Percentiles rank a stretch among this genome's conserved stretches.
These are phyloP conservation scores for Lathyrus oleraceus DNA, from an alignment of 306 rosid genomes.

Conservation along the genomic window DNA sequence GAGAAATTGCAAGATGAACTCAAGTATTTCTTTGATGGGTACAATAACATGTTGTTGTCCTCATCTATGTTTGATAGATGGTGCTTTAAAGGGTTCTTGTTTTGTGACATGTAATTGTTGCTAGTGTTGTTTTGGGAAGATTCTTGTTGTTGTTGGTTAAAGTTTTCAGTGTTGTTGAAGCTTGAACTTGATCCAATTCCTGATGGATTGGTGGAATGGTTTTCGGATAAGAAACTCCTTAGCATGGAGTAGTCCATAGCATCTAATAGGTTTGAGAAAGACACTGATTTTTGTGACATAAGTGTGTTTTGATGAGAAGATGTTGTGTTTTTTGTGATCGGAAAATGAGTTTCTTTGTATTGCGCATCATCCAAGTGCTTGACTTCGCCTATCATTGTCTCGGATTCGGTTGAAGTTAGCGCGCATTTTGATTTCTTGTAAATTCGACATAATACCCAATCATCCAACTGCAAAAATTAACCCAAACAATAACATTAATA, in stretches of 20 bases:
- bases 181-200: conserved; percentile 40
- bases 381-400: conserved; percentile 29
- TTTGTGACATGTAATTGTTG: conserved; percentile 35
- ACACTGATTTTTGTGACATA: conserved; percentile 55
- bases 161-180: conserved; percentile 28
- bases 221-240: conserved; percentile 50
- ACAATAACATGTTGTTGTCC: conserved; percentile 18
- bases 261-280: conserved; percentile 58
- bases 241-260: conserved; percentile 61
- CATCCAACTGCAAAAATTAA: conserved; percentile 49
- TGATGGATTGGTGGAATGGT: conserved; percentile 30
- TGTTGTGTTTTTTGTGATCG: conserved; percentile 10
- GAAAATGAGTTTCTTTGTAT: conserved; percentile 35
- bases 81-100: conserved; percentile 43
- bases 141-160: conserved; percentile 32
- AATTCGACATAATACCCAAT: conserved; percentile 65
- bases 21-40: conserved; percentile 50
- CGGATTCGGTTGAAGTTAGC: conserved; percentile 38
- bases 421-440: conserved; percentile 52
- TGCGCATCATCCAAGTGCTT: conserved; percentile 38
- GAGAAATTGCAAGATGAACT: conserved; percentile 49
- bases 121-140: conserved; percentile 12
- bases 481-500: not conserved
- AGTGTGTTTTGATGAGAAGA: conserved; percentile 29
- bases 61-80: conserved; percentile 41